Evolutionary conservation across 306 rosid genomes (phyloP), one percentile per base, ranked within the genome.

Genomic region (Acacia melanoxylon): DNA sequence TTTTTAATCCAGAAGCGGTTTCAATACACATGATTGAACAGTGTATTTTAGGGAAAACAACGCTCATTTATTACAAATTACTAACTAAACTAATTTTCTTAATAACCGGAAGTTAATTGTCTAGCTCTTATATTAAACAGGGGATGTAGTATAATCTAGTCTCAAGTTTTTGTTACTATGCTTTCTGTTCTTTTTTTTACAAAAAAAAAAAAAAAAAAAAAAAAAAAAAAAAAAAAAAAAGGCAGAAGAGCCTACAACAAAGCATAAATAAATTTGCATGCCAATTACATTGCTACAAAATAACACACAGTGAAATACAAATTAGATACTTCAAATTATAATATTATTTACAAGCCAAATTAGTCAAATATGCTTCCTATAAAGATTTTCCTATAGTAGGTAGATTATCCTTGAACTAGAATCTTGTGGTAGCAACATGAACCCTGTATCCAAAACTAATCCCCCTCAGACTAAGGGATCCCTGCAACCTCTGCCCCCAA

Each of bases 401-500:
- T n/a, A 58, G 65, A 24, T 58, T 20, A 49, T 27, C 58, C 13
- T 24, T 44, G 37, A 44, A 22, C 56, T 13, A 24, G 10, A 44
- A 22, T 13, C 15, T 48, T 65, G 15, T 22, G 67, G 24, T 40
- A n/a, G 66, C 66, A 72, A 76, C 25, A 41, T 5, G 77, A 68
- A 25, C 56, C 44, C 15, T 8, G 37, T 76, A 35, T 22, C 25
- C 51, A 67, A 31, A 75, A 19, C 46, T 35, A 2, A 24, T 56
- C 24, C 10, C 9, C 56, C 9, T 76, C 48, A 46, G 81, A 46
- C 35, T 71, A 83, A 74, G 22, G 81, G 77, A 68, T 86, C 85
- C 16, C 24, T 44, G 72, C 82, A 46, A 41, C 7, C 40, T 86
- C 31, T 82, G 59, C 72, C 68, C 24, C 79, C 66, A 65, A 83